phyloP scores from a whole-genome alignment of 306 rosid genomes.

The Rubus parviflorus region DNA sequence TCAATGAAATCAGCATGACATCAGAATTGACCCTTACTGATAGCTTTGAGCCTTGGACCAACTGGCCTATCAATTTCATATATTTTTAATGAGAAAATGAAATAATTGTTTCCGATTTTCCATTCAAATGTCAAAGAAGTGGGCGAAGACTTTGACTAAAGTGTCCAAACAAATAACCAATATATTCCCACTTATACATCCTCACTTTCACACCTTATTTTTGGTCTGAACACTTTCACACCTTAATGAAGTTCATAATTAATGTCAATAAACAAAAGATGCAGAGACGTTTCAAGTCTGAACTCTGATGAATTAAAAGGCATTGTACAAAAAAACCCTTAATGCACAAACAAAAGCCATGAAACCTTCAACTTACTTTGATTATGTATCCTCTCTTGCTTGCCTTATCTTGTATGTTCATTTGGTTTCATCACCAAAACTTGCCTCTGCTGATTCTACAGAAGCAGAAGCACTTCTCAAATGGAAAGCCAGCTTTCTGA shows the following conservation, averaged over 20 bases:
- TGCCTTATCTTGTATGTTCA: slow-evolving; percentile 10
- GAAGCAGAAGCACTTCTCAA: slow-evolving; percentile 37
- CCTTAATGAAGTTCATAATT: neutral
- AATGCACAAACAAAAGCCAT: neutral
- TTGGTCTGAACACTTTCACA: neutral
- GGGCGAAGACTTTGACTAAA: neutral
- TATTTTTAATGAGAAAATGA: neutral
- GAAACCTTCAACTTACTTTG: neutral
- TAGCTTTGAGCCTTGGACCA: neutral
- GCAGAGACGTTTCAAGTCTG: neutral
- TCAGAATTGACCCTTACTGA: neutral
- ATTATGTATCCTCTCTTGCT: neutral
- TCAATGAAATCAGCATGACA: neutral
- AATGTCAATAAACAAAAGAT: neutral
- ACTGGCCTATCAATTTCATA: neutral
- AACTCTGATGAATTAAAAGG: neutral
- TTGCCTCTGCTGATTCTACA: slow-evolving; percentile 5
- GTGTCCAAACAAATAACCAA: neutral
- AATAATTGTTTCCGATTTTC: neutral
- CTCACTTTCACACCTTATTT: neutral
- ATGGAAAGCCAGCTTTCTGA: slow-evolving; percentile 38
- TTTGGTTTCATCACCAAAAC: neutral
- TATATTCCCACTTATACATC: neutral
- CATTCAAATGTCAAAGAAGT: neutral
- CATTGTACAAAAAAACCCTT: neutral